These are phyloP conservation scores for Striga hermonthica DNA, from an alignment of 305 asterid genomes.

Conservation along the genomic window DNA sequence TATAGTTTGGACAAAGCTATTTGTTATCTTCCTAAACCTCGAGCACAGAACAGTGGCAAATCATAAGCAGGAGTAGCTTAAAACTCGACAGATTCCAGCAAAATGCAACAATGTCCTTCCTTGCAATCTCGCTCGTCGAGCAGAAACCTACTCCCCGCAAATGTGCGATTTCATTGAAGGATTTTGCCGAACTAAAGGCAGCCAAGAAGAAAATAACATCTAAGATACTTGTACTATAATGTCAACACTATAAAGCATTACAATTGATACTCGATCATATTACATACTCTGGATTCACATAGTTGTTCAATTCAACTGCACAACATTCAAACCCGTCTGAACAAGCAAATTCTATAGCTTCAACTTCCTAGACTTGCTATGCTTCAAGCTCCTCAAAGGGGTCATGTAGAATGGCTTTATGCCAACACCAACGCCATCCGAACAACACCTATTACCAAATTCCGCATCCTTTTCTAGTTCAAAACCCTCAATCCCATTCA, in stretches of 20 bases:
- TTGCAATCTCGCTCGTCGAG: no score
- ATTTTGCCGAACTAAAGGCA: neutral
- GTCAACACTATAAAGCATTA: neutral
- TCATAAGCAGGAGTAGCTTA: no score
- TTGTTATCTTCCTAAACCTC: no score
- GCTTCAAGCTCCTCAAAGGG: slow-evolving; percentile 67
- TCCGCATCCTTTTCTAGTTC: slow-evolving; percentile 47
- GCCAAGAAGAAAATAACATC: neutral
- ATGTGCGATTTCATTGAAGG: neutral
- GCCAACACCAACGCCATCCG: slow-evolving; percentile 46
- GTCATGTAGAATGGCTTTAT: slow-evolving; percentile 70
- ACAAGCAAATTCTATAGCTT: slow-evolving; percentile 41
- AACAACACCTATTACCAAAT: slow-evolving; percentile 32
- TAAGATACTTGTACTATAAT: neutral
- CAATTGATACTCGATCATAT: neutral
- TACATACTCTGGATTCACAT: neutral
- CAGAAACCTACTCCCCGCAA: no score
- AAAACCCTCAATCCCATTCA: slow-evolving; percentile 44
- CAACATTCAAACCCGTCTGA: slow-evolving; percentile 38
- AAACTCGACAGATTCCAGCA: no score
- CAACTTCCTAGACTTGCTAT: slow-evolving; percentile 49
- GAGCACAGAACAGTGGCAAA: no score
- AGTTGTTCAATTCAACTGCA: slow-evolving; percentile 52
- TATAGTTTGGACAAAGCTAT: no score
- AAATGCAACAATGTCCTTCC: no score